These are phyloP conservation scores for Monosporascus sp. DNA, from an alignment of 2,329 filamentous ascomycete genomes.

Conservation along the genomic window DNA sequence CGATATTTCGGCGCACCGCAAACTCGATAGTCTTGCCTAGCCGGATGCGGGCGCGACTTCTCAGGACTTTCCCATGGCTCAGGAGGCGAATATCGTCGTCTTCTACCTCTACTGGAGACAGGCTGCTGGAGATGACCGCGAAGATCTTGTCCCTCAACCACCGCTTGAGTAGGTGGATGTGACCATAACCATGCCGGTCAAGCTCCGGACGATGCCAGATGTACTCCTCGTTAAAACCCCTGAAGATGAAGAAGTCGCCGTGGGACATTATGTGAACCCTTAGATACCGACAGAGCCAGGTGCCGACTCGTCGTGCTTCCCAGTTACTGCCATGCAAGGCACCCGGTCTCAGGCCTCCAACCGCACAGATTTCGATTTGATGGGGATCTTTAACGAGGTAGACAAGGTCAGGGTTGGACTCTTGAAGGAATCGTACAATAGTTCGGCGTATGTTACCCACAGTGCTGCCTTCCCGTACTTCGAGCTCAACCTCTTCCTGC, in stretches of 20 bases:
- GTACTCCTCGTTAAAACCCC: slow-evolving; percentile 28
- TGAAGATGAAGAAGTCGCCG: slow-evolving; percentile 22
- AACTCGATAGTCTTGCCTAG: slow-evolving; percentile 27
- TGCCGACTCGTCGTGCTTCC: slow-evolving; percentile 20
- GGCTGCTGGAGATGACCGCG: slow-evolving; percentile 7
- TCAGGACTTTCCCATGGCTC: slow-evolving; percentile 8
- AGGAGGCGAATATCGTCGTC: slow-evolving; percentile 15
- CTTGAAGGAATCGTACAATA: slow-evolving; percentile 16
- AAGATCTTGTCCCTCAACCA: slow-evolving; percentile 14
- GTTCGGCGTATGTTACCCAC: slow-evolving; percentile 21
- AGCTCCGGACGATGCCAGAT: slow-evolving; percentile 22
- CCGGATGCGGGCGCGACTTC: slow-evolving; percentile 9
- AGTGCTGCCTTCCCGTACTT: slow-evolving; percentile 22
- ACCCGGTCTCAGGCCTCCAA: slow-evolving; percentile 26
- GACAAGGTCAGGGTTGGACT: not conserved
- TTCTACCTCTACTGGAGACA: slow-evolving; percentile 7
- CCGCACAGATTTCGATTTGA: slow-evolving; percentile 24
- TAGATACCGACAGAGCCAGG: slow-evolving; percentile 30
- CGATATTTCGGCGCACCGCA: slow-evolving; percentile 19
- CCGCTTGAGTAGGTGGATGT: slow-evolving; percentile 10
- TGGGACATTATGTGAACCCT: slow-evolving; percentile 17
- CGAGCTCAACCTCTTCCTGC: slow-evolving; percentile 6
- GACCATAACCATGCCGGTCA: slow-evolving; percentile 6
- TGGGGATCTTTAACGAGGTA: slow-evolving; percentile 17
- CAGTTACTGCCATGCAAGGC: slow-evolving; percentile 28